A percentile compares a stretch with the other conserved stretches of the same genome.
phyloP scores from a whole-genome alignment of 2,329 filamentous ascomycete genomes.

The Colletotrichum tropicicola region DNA sequence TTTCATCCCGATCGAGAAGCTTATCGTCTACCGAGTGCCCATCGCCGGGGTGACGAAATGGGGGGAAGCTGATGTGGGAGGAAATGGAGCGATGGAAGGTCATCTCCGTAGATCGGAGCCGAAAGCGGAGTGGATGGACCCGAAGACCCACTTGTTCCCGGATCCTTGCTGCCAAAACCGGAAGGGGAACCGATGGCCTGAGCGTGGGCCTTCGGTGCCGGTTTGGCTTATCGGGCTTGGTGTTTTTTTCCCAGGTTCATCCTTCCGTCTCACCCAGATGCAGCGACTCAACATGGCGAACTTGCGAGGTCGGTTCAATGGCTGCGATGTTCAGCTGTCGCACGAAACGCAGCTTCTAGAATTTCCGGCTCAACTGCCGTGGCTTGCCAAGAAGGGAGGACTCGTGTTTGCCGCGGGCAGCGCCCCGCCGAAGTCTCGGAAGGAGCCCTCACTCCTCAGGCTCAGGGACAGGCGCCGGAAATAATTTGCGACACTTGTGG shows the following conservation, averaged over 20 bases:
- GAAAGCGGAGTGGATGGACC: conserved; percentile 7
- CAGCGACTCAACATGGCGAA: neutral
- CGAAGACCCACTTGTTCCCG: conserved; percentile 1
- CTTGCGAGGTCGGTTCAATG: neutral
- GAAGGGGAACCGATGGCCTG: neutral
- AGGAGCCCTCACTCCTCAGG: neutral
- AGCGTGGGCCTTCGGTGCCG: conserved; percentile 4
- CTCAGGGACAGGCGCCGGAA: neutral
- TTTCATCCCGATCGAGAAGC: too few relatives aligned
- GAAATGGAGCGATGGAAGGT: neutral
- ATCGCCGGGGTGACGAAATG: neutral
- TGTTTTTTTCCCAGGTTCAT: neutral
- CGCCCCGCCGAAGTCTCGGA: conserved; percentile 6
- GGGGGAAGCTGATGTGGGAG: neutral
- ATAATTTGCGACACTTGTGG: conserved; percentile 5
- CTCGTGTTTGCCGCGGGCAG: neutral
- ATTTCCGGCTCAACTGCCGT: neutral
- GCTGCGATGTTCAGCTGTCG: neutral
- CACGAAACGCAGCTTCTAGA: neutral
- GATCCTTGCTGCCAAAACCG: neutral
- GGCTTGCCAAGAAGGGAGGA: neutral
- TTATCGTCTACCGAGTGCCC: neutral
- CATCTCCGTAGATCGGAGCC: conserved; percentile 21
- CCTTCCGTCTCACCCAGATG: neutral
- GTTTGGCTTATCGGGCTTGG: conserved; percentile 4